Evolutionary conservation across 306 rosid genomes (phyloP).

Genomic region (Cucurbita maxima): DNA sequence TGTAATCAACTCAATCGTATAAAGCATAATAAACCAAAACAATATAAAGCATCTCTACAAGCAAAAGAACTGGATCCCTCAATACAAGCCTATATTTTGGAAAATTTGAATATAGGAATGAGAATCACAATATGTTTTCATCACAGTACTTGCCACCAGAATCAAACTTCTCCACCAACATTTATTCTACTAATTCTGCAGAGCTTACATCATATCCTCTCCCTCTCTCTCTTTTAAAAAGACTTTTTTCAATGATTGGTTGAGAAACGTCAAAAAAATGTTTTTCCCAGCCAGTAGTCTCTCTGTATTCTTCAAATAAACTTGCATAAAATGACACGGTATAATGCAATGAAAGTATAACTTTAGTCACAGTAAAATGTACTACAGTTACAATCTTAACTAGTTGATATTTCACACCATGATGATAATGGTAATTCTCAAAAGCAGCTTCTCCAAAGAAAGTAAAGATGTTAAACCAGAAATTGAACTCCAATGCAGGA

Average conservation of each 20-base stretch:
- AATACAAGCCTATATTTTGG: neutral
- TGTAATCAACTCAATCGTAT: neutral
- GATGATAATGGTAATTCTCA: neutral
- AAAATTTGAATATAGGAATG: neutral
- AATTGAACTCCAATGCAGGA: neutral
- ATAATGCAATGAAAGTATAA: neutral
- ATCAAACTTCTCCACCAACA: neutral
- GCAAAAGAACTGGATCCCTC: neutral
- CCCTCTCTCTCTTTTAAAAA: no score
- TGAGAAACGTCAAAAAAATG: neutral
- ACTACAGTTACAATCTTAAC: conserved; percentile 3
- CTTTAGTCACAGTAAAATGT: neutral
- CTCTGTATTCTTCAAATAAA: neutral
- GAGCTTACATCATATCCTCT: no score
- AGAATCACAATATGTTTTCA: neutral
- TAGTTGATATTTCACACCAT: neutral
- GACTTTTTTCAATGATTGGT: neutral
- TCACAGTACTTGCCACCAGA: neutral
- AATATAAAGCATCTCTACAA: neutral
- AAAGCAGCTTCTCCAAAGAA: neutral
- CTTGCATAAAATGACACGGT: neutral
- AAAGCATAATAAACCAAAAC: neutral
- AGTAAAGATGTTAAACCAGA: conserved; percentile 6
- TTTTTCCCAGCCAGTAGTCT: neutral
- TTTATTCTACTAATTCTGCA: neutral